These are phyloP conservation scores for Fraxinus angustifolia DNA, from an alignment of 305 asterid genomes.

Conservation along the genomic window DNA sequence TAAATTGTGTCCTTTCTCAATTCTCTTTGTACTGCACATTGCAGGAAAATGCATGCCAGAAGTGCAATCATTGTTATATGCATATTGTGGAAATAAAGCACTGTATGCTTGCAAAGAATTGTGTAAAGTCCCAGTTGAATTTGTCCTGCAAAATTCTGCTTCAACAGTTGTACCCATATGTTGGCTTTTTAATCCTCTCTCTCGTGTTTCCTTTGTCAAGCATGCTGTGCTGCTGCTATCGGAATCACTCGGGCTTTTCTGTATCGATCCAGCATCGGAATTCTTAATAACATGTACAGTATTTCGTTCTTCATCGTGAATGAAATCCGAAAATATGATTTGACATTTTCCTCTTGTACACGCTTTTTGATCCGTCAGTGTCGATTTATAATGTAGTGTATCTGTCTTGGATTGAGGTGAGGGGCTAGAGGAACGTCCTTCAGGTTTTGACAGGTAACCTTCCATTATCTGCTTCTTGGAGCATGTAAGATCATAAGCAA, in stretches of 20 bases:
- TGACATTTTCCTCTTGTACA: slow-evolving; percentile 65
- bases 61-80: slow-evolving; percentile 24
- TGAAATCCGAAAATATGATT: slow-evolving; percentile 61
- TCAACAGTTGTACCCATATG: slow-evolving; percentile 26
- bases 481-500: slow-evolving; percentile 27
- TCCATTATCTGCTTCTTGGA: slow-evolving; percentile 27
- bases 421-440: slow-evolving; percentile 26
- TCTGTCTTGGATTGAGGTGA: slow-evolving; percentile 29
- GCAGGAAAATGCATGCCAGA: slow-evolving; percentile 55
- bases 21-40: slow-evolving; percentile 67
- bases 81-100: slow-evolving; percentile 32
- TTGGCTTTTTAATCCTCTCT: slow-evolving; percentile 47
- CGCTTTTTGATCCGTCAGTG: slow-evolving; percentile 25
- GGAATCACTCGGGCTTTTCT: slow-evolving; percentile 38
- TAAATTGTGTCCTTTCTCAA: slow-evolving; percentile 40
- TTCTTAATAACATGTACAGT: slow-evolving; percentile 30
- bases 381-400: slow-evolving; percentile 22
- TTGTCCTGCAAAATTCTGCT: slow-evolving; percentile 41
- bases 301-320: slow-evolving; percentile 64
- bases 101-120: slow-evolving; percentile 52
- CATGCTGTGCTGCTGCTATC: slow-evolving; percentile 38
- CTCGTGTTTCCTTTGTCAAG: slow-evolving; percentile 44
- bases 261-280: slow-evolving; percentile 25
- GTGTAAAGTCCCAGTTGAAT: slow-evolving; percentile 37
- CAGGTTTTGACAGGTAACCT: slow-evolving; percentile 27